Evolutionary conservation across 139 green algal species (phyloP).

Genomic region (Haematococcus lacustris): DNA sequence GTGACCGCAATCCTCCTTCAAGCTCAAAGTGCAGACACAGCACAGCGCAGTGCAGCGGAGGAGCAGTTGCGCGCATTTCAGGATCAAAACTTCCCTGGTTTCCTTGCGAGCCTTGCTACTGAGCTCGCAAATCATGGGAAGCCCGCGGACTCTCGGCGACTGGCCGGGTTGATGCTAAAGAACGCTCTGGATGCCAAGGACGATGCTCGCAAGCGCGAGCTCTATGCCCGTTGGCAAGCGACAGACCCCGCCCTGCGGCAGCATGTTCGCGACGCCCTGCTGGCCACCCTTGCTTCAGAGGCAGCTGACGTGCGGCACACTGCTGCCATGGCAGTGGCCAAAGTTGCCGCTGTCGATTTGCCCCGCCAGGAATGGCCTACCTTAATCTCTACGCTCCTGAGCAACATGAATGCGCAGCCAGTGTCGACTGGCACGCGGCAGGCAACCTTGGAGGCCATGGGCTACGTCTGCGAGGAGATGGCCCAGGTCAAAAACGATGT

Average conservation of each 20-base stretch:
- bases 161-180: constrained; percentile 94
- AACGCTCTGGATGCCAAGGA: constrained; percentile 90
- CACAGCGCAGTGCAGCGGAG: constrained; percentile 70
- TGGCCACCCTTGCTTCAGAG: constrained; percentile 63
- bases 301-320: constrained; percentile 58
- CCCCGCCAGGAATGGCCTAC: constrained; percentile 72
- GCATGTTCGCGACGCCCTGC: constrained; percentile 71
- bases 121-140: constrained; percentile 76
- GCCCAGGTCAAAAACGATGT: constrained; percentile 64
- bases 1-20: constrained; percentile 49
- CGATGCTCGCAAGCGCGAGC: constrained; percentile 46
- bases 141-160: constrained; percentile 55
- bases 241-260: constrained; percentile 54
- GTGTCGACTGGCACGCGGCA: constrained; percentile 41
- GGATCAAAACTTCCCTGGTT: constrained; percentile 65
- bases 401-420: constrained; percentile 52
- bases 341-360: constrained; percentile 91
- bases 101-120: constrained; percentile 60
- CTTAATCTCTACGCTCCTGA: constrained; percentile 66
- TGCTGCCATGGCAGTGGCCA: constrained; percentile 83
- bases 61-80: constrained; percentile 67
- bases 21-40: constrained; percentile 66
- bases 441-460: constrained; percentile 83
- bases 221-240: constrained; percentile 62
- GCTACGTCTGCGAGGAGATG: constrained; percentile 96